These are phyloP conservation scores for Saposhnikovia divaricata DNA, from an alignment of 129 eudicot species.

Conservation along the genomic window DNA sequence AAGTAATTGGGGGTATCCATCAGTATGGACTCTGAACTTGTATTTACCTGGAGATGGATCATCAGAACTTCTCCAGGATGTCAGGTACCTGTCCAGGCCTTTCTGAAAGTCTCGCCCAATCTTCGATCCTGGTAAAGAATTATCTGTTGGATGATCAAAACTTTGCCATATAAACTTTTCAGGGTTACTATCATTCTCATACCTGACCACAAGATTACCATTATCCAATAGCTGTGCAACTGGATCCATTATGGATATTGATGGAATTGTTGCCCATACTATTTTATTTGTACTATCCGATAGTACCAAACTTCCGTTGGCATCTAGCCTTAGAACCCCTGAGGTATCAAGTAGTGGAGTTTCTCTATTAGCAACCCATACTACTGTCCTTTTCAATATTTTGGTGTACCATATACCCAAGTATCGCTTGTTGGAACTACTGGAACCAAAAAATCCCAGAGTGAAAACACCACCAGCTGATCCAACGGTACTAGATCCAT, in stretches of 20 bases:
- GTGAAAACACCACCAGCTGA: neutral
- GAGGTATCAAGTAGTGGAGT: conserved; percentile 18
- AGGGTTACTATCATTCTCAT: neutral
- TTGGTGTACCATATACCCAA: neutral
- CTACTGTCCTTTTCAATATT: neutral
- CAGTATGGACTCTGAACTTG: conserved; percentile 3
- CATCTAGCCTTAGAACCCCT: conserved; percentile 16
- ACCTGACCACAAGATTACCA: conserved; percentile 27
- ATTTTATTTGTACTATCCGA: neutral
- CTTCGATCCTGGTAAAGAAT: conserved; percentile 24
- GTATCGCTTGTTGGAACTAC: neutral
- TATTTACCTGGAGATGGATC: conserved; percentile 27
- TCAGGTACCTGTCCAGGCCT: conserved; percentile 9
- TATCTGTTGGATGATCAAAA: conserved; percentile 23
- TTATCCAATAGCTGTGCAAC: conserved; percentile 17
- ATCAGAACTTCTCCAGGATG: conserved; percentile 24
- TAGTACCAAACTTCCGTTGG: conserved; percentile 7
- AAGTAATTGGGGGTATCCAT: conserved; percentile 24
- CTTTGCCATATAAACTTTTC: conserved; percentile 24
- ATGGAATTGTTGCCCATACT: conserved; percentile 18
- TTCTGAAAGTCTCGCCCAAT: conserved; percentile 19
- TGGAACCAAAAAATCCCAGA: neutral
- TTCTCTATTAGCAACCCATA: conserved; percentile 37
- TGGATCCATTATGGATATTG: neutral
- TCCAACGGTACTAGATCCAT: neutral